phyloP scores from a whole-genome alignment of 169 alveolate species.

The Theileria luwenshuni region DNA sequence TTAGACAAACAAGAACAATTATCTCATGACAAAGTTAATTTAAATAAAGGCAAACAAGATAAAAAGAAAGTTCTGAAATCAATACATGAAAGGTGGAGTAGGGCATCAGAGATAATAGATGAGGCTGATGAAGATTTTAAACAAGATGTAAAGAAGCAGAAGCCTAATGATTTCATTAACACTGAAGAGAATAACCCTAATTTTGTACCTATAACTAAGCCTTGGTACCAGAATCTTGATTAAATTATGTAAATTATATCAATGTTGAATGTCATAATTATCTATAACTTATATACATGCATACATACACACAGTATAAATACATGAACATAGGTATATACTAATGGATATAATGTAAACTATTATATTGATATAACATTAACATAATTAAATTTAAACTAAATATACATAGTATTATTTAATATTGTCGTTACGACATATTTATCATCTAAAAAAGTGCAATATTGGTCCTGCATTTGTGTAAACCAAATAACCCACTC shows the following conservation, averaged over 20 bases:
- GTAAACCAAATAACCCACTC: background rate
- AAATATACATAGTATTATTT: background rate
- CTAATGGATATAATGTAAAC: background rate
- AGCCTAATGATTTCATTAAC: background rate
- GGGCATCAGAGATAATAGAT: constrained; percentile 25
- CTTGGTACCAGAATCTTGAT: constrained; percentile 22
- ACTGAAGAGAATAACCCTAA: constrained; percentile 25
- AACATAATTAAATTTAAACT: background rate
- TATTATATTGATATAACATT: background rate
- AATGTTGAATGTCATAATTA: background rate
- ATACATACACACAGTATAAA: background rate
- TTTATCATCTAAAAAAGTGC: background rate
- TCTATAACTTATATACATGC: too few relatives aligned
- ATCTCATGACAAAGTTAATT: too few relatives aligned
- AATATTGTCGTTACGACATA: too few relatives aligned
- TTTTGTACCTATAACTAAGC: constrained; percentile 24
- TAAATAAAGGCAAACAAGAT: background rate
- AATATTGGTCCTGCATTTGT: background rate
- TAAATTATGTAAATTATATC: background rate
- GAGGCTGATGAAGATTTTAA: constrained; percentile 8
- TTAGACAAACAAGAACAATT: too few relatives aligned
- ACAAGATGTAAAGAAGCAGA: background rate
- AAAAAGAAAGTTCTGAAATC: constrained; percentile 4
- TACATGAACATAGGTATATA: background rate
- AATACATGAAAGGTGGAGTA: constrained; percentile 39